Percentiles rank a stretch among this genome's conserved stretches.
phyloP scores from a whole-genome alignment of 2,329 filamentous ascomycete genomes.

The Clonostachys chloroleuca region DNA sequence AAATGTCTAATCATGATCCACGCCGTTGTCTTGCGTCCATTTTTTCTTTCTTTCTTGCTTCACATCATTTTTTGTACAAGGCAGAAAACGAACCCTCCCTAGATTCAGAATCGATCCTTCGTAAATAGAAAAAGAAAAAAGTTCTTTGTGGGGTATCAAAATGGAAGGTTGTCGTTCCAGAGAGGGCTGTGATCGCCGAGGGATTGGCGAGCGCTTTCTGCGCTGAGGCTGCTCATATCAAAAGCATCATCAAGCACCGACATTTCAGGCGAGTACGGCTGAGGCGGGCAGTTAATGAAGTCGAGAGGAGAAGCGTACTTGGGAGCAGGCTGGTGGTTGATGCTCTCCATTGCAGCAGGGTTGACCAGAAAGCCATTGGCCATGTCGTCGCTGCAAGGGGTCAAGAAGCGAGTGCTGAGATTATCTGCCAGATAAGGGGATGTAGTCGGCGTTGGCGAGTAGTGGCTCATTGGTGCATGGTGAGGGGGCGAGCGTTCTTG shows the following conservation, averaged over 20 bases:
- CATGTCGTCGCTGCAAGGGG: slow-evolving; percentile 50
- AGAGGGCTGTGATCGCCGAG: slow-evolving; percentile 16
- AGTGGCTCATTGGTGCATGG: slow-evolving; percentile 22
- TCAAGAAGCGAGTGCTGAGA: slow-evolving; percentile 38
- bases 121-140: no score
- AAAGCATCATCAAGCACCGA: slow-evolving; percentile 34
- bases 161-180: slow-evolving; percentile 22
- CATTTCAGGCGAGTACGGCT: slow-evolving; percentile 26
- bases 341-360: slow-evolving; percentile 17
- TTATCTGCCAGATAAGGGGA: slow-evolving; percentile 29
- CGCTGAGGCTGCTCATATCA: slow-evolving; percentile 27
- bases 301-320: slow-evolving; percentile 11
- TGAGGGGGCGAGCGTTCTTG: slow-evolving; percentile 22
- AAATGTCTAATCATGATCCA: no score
- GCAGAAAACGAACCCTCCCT: no score
- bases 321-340: slow-evolving; percentile 4
- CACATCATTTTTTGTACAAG: no score
- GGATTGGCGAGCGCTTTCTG: slow-evolving; percentile 4
- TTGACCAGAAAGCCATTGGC: slow-evolving; percentile 10
- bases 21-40: no score
- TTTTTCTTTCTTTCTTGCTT: no score
- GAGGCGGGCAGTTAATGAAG: slow-evolving; percentile 16
- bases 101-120: no score
- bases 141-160: slow-evolving; percentile 16
- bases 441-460: slow-evolving; percentile 27